These are phyloP conservation scores for Cinchona pubescens DNA, from an alignment of 257 asterid species.

Conservation along the genomic window DNA sequence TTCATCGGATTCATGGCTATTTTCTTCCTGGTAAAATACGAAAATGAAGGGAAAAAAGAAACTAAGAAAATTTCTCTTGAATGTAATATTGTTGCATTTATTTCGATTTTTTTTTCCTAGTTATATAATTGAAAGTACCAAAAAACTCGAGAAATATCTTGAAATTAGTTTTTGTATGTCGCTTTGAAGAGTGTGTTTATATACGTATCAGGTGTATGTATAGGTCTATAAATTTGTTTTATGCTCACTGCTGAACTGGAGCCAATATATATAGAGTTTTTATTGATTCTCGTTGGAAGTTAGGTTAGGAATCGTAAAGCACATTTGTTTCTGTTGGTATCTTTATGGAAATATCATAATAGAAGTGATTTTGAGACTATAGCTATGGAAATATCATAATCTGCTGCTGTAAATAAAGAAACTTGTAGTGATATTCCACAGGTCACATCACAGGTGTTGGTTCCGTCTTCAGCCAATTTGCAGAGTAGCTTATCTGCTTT, in stretches of 20 bases:
- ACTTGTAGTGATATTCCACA: conserved; percentile 14
- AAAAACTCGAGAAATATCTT: no score
- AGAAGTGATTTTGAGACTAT: background rate
- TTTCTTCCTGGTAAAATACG: conserved; percentile 42
- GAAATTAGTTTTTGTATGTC: no score
- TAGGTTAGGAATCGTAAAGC: background rate
- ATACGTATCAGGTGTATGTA: background rate
- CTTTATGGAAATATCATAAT: background rate
- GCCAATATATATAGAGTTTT: no score
- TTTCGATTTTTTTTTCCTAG: no score
- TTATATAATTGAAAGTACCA: no score
- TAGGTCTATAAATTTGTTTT: background rate
- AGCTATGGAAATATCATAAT: no score
- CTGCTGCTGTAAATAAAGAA: background rate
- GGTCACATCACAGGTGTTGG: conserved; percentile 45
- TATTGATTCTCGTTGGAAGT: no score
- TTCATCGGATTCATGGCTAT: conserved; percentile 46
- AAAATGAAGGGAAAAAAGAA: background rate
- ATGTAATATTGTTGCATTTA: background rate
- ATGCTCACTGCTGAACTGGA: background rate
- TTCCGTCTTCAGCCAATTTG: conserved; percentile 48
- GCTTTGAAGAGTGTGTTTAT: background rate
- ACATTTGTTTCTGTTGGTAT: background rate
- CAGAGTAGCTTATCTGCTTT: conserved; percentile 53
- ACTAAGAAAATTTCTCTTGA: no score